Evolutionary conservation across 2,329 filamentous ascomycete species (phyloP).

Genomic region (Trichoderma lentiforme): DNA sequence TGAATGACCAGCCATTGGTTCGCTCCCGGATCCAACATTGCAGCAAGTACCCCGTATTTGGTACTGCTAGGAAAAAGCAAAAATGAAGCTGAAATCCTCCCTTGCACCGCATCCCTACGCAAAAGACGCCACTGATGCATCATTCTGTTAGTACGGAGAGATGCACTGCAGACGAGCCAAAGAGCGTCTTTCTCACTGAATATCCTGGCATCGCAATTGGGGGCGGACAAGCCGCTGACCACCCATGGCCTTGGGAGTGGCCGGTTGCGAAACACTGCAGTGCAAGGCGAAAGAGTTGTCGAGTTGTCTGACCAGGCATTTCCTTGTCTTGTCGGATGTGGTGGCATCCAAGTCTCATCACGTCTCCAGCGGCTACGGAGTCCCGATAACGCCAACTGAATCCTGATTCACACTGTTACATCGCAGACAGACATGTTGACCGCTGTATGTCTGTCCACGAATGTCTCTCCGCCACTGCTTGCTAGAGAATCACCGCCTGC

Average conservation of each 20-base stretch:
- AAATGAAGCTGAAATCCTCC: background rate
- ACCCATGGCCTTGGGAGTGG: constrained; percentile 1
- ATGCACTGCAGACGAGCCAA: background rate
- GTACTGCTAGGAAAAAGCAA: background rate
- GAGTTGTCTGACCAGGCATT: background rate
- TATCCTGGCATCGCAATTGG: background rate
- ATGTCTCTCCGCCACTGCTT: background rate
- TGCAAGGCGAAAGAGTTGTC: background rate
- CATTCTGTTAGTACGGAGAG: background rate
- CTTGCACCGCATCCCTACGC: background rate
- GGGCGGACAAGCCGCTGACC: background rate
- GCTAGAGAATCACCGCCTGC: background rate
- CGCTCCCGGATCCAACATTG: background rate
- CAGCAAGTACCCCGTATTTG: background rate
- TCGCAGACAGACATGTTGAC: background rate
- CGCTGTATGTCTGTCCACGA: background rate
- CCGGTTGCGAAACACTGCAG: background rate
- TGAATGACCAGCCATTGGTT: background rate
- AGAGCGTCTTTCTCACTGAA: background rate
- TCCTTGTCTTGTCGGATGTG: constrained; percentile 16
- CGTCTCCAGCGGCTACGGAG: background rate
- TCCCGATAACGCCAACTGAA: background rate
- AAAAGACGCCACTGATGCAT: background rate
- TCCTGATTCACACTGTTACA: background rate
- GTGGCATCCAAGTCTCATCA: background rate